Evolutionary conservation across 352 stramenopile species (phyloP), one percentile per base, ranked within the genome.

Genomic region (Pythium rishiriense): DNA sequence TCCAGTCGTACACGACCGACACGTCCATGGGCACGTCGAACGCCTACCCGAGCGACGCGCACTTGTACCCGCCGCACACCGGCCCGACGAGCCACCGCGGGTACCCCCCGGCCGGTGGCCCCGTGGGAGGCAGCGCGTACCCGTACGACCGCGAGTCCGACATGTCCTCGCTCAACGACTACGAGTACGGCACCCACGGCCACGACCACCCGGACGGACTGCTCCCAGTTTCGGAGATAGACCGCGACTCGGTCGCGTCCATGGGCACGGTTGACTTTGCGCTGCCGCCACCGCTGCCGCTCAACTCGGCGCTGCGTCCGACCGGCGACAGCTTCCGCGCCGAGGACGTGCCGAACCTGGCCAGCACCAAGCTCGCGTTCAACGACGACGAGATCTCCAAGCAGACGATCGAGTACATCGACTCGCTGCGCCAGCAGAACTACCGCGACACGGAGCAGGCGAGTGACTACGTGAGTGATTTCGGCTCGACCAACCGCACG

Each of bases 181-280:
- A 85, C 26, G 72, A 86, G n/a, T 83, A 81, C 58, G 72, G 35
- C 28, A 41, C 53, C 14, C 39, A 43, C 60, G 28, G 37, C 26
- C 50, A 46, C 31, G 50, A 17, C 8, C 51, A 28, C 25, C 47
- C 28, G 19, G 51, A 68, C 45, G 37, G 29, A 0, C 37, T 62
- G 25, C 35, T 25, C 57, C 58, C n/a, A 51, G 77, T 60, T 42
- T 84, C n/a, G 50, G 65, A 55, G 46, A 31, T 31, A 57, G 75
- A 37, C 42, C 69, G 65, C 12, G 53, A 66, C 45, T 86, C 75
- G 5, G 68, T 79, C 28, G 77, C 69, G 2, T 88, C 79, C 14
- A 80, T 86, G 39, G 79, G 77, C 19, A 88, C 79, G 19, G 77
- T 88, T 11, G 76, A 88, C 61, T 69, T 69, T 37, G 51, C 60